Evolutionary conservation across 176 grass and related monocot genomes (phyloP), one percentile per base, ranked within the genome.

Genomic region (Miscanthus lutarioriparius): DNA sequence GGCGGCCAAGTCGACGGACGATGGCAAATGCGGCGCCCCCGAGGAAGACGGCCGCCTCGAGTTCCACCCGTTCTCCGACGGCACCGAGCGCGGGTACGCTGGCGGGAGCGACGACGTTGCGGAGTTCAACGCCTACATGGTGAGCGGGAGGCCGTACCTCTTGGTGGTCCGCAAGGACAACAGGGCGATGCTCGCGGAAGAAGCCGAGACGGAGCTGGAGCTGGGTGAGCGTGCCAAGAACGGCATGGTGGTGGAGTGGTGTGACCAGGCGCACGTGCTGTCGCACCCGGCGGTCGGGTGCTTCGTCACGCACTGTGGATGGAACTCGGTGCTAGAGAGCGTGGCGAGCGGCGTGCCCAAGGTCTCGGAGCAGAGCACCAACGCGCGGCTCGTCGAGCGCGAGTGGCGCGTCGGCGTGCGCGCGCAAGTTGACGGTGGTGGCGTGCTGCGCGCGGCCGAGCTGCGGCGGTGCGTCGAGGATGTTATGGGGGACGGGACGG

Each of bases 241-340:
- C 53, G 76, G 89, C 64, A 25, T 90, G 51, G 82, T 90, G 70
- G 92, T 97, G 75, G 92, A 95, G 76, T 97, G 95, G 92, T 97
- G 92, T 13, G 79, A 89, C 72, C 91, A 95, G 83, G 86, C 73
- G 33, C 39, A 53, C 48, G 92, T 91, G 40, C 68, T 89, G 53
- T 79, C 83, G 3, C 89, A 94, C 79, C 13, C 51, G 0, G 83
- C 91, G 0, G 88, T 95, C 20, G 93, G 90, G 2, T 95, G 93
- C 74, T 95, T 95, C 58, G 64, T 92, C 13, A 95, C 90, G 7
- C 90, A 95, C 54, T 90, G 74, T 0, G 93, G 90, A 0, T 92
- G 93, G 93, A 95, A 92, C 82, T 95, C 93, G 1, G 88, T 80
- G 30, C 10, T 72, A 3, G 93, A 92, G 78, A 89, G 86, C 71